Base-by-base conservation (phyloP, 2,329 filamentous ascomycete genomes). In the Ascochyta koolunga region DNA sequence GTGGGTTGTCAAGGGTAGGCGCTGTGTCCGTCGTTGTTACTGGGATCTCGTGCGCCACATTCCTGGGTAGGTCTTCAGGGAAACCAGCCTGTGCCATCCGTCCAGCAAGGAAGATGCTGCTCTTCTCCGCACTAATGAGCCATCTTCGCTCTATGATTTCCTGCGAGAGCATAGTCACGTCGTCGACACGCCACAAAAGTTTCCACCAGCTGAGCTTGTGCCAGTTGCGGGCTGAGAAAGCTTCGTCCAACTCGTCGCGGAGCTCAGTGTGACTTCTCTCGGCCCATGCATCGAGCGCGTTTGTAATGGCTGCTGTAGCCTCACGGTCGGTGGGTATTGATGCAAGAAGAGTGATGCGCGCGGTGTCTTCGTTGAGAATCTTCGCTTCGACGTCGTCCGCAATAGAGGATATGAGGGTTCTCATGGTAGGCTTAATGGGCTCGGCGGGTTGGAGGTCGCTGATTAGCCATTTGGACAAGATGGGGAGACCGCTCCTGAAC, bases 141-240 rank as follows among this genome's bases (percentile, higher is more conserved):
- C 96, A 98, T 6, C 84, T 82, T 59, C 87, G 86, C 55, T 85
- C 83, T 3, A 97, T 79, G 56, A 97, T 88, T 63, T 95, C 89
- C 1, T 86, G 85, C 2, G 89, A 87, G 49, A 96, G 86, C 82
- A 93, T 89, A 2, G 86, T 86, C 10, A 97, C 91, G 66, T 97
- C 93, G 69, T 98, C 93, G 21, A 95, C 92, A 18, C 91, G 86
- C 92, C 92, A 96, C 70, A 96, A 92, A 0, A 98, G 82, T 72
- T 96, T 96, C 89, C 91, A 97, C 93, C 93, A 98, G 15, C 87
- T 83, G 4, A 96, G 80, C 59, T 89, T 88, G 22, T 86, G 84
- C 93, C 93, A 97, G 33, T 86, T 82, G 16, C 79, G 82, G n/a
- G 89, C 86, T 0, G 83, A 80, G 64, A 97, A 93, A 0, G 91